Evolutionary conservation across 495 filamentous ascomycete genomes (phyloP), one percentile per base, ranked within the genome.

Genomic region (Daldinia grandis): DNA sequence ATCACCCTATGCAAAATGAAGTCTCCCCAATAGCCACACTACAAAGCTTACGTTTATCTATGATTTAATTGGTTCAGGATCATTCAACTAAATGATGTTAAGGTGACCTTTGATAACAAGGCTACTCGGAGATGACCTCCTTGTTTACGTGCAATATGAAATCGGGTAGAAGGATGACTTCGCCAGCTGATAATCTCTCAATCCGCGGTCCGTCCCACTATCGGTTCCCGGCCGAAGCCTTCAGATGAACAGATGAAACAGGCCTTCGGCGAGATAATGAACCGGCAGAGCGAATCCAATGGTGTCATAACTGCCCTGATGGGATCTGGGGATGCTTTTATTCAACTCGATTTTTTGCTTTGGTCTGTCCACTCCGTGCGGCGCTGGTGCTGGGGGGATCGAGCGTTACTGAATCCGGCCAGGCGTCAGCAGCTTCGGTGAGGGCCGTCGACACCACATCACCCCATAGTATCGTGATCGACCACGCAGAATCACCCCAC

Each of bases 181-280:
- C 12, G 42, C 42, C 42, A 47, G 42, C 42, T 47, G 42, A 47
- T 47, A 4, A 1, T 47, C 33, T 47, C 9, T 47, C 19, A 47
- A 21, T 47, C 17, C 3, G 19, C 17, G 42, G 19, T 21, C 42
- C 19, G 42, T 21, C 9, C 19, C 42, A 47, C 24, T 47, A 21
- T 47, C 19, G 42, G 42, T 47, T 47, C 42, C 42, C 42, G 42
- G 42, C 42, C 12, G 49, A 27, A 53, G 49, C 49, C 49, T 30
- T 25, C 15, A 59, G 38, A 63, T 68, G 55, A 61, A 37, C 47
- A 35, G 64, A 68, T 64, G 19, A 58, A 57, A 60, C 7, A 57
- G 64, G 69, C 47, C 59, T 64, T 62, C 69, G 64, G 69, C 60
- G 69, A 72, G 69, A 72, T 68, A 72, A 72, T 72, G 59, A 64